Percentiles rank a stretch among this genome's conserved stretches.
phyloP scores from a whole-genome alignment of 2,329 filamentous ascomycete species.

The Trichoderma simmonsii region DNA sequence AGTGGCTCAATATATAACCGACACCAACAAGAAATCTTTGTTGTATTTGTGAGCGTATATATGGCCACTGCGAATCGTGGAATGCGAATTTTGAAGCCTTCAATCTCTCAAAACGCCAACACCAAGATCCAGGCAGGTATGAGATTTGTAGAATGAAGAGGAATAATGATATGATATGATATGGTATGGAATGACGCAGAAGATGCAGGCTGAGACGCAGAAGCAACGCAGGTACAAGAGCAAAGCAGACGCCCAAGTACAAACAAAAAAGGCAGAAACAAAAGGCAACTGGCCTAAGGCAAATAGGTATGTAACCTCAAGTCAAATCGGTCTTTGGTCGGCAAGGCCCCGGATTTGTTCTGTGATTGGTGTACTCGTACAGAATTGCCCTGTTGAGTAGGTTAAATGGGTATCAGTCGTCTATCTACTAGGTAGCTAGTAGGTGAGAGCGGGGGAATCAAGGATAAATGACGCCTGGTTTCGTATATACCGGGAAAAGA shows the following conservation, averaged over 20 bases:
- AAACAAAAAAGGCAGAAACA: slow-evolving; percentile 1
- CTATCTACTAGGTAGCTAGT: not conserved
- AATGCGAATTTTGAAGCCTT: not conserved
- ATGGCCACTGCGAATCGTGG: not conserved
- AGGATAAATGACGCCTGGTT: not conserved
- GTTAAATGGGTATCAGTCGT: not conserved
- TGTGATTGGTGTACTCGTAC: not conserved
- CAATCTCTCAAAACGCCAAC: not conserved
- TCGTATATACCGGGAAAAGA: not conserved
- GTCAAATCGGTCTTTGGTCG: not conserved
- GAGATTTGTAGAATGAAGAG: not conserved
- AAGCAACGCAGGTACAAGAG: slow-evolving; percentile 29
- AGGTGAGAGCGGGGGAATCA: not conserved
- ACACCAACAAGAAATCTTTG: not conserved
- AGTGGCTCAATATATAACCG: not conserved
- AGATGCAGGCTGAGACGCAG: not conserved
- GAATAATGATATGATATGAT: not conserved
- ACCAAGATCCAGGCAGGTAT: not conserved
- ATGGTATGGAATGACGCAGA: not conserved
- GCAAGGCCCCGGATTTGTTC: not conserved
- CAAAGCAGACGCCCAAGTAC: slow-evolving; percentile 34
- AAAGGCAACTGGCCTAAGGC: not conserved
- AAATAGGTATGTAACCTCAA: not conserved
- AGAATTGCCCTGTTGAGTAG: not conserved
- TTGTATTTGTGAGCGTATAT: not conserved